Base-by-base conservation (phyloP, 1,139 yeast genomes). In the Tardiomyces depauwii region DNA sequence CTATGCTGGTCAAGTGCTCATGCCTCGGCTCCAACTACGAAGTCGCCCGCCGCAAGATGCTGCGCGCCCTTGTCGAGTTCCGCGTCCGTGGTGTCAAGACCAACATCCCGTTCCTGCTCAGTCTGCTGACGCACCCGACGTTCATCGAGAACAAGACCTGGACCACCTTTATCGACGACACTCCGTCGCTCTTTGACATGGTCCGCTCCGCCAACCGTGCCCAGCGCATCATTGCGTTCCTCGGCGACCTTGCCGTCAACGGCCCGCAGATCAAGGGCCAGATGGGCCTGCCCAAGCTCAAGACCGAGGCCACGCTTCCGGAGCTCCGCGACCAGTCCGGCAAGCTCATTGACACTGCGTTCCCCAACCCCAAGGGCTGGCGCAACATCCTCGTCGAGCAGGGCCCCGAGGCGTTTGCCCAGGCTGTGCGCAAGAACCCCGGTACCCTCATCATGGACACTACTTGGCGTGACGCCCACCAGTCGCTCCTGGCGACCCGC, bases 401-500 rank as follows among this genome's bases (percentile, higher is more conserved):
- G 57, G 98, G 98, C 44, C 95, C 98, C 40, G 93, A 76, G 46
- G 84, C 72, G 21, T 91, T 91, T 64, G 95, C 96, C 55, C 74
- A 80, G 67, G 82, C 86, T 60, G 94, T 93, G 51, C 80, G 97
- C 66, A 66, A 71, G 27, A 82, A 80, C 68, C 72, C 86, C 47
- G 98, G 98, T 59, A 82, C 95, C 54, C 74, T 91, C 65, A 70
- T 91, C 58, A 93, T 93, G 84, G 99, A 91, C 66, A 91, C 99
- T 46, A 91, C 99, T 14, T 91, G 99, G 99, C 86, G 99, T 79
- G 99, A 91, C 68, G 98, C 98, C 39, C 98, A 93, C 69, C 99
- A 91, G 73, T 88, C 97, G n/a, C 71, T 91, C 57, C 74, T 91
- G 59, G 99, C 99, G 9, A 93, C 98, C 41, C 83, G 98, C 69